phyloP scores from a whole-genome alignment of 2,329 filamentous ascomycete species.

The Pseudogymnoascus sp. region DNA sequence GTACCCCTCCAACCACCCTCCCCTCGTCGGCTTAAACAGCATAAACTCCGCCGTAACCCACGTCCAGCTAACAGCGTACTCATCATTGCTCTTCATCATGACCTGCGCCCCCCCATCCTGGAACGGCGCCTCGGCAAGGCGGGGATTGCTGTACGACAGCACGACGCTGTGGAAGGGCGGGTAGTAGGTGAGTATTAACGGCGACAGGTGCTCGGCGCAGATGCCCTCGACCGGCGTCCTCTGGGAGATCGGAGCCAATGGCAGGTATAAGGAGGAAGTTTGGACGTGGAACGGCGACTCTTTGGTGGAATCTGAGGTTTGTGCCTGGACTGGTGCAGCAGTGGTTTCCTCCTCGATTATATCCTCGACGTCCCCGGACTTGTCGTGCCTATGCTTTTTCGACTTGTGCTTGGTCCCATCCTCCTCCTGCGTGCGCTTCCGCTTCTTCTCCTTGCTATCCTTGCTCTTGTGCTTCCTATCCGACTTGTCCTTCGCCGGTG shows the following conservation, averaged over 20 bases:
- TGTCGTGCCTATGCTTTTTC: slow-evolving; percentile 36
- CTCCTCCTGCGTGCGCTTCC: slow-evolving; percentile 31
- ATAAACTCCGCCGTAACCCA: slow-evolving; percentile 86
- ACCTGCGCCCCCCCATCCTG: slow-evolving; percentile 38
- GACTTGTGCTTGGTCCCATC: slow-evolving; percentile 37
- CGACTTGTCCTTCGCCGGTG: slow-evolving; percentile 19
- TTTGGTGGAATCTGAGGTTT: slow-evolving; percentile 11
- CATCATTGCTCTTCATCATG: slow-evolving; percentile 52
- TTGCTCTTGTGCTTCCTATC: slow-evolving; percentile 30
- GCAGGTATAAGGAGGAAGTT: slow-evolving; percentile 71
- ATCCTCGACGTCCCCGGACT: slow-evolving; percentile 33
- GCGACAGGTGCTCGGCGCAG: slow-evolving; percentile 65
- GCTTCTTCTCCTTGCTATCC: slow-evolving; percentile 32
- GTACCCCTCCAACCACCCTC: slow-evolving; percentile 67
- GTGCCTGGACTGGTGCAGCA: slow-evolving; percentile 1
- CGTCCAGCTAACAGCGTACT: slow-evolving; percentile 77
- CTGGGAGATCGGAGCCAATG: slow-evolving; percentile 63
- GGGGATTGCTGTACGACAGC: slow-evolving; percentile 61
- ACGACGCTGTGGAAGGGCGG: slow-evolving; percentile 65
- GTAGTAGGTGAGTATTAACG: slow-evolving; percentile 69
- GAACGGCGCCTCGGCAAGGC: slow-evolving; percentile 52
- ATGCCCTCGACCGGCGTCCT: slow-evolving; percentile 60
- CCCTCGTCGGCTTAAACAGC: slow-evolving; percentile 67
- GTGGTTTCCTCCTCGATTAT: slow-evolving; percentile 9
- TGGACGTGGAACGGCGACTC: slow-evolving; percentile 68